Evolutionary conservation across 345 rosid species (phyloP).

Genomic region (Camelina hispida): DNA sequence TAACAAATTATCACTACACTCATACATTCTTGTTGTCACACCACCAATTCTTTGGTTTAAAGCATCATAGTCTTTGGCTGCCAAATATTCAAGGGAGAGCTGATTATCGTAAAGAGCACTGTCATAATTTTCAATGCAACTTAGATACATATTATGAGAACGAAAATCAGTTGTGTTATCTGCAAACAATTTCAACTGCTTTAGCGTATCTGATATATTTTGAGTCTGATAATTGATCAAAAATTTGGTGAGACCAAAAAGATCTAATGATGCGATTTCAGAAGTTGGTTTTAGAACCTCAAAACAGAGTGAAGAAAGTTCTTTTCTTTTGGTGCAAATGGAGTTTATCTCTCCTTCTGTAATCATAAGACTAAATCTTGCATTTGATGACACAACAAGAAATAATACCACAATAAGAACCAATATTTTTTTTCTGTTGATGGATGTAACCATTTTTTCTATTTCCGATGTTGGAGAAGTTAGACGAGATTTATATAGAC

Average conservation of each 20-base stretch:
- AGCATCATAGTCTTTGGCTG: background rate
- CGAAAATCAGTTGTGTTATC: no score
- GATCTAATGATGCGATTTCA: background rate
- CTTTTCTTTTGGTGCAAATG: background rate
- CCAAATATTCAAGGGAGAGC: background rate
- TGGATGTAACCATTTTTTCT: background rate
- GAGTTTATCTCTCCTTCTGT: background rate
- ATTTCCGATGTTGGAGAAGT: background rate
- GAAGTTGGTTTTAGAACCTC: background rate
- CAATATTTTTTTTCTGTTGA: background rate
- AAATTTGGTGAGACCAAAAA: background rate
- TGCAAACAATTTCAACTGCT: background rate
- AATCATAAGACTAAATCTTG: constrained; percentile 2
- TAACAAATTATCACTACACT: no score
- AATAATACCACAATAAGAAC: background rate
- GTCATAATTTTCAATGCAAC: background rate
- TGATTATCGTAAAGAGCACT: no score
- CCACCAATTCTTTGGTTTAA: background rate
- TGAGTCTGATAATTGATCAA: background rate
- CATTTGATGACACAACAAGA: background rate
- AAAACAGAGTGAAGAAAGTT: background rate
- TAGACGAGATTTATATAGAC: background rate
- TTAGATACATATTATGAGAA: background rate
- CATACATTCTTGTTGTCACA: no score
- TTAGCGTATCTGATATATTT: background rate